phyloP scores from a whole-genome alignment of 805 yeast genomes.

The Komagataella ulmi region DNA sequence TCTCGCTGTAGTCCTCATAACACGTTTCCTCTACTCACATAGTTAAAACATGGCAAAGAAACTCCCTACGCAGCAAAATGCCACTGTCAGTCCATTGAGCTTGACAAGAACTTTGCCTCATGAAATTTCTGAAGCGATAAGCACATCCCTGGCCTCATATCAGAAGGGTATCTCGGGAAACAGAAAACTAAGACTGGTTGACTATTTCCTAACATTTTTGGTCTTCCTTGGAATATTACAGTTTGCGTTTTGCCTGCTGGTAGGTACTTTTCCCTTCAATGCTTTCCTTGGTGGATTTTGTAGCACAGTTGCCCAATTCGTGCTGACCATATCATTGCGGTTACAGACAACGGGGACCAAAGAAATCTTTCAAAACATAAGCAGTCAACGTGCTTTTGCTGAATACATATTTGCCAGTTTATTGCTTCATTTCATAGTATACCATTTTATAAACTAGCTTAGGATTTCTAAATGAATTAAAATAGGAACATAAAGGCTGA shows the following conservation, averaged over 20 bases:
- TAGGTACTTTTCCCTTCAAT: slow-evolving; percentile 93
- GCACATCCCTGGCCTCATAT: slow-evolving; percentile 19
- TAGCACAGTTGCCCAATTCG: slow-evolving; percentile 91
- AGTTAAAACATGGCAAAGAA: neutral
- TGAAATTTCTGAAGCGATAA: slow-evolving; percentile 19
- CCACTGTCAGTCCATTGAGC: slow-evolving; percentile 21
- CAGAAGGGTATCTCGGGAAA: slow-evolving; percentile 14
- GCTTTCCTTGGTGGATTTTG: slow-evolving; percentile 92
- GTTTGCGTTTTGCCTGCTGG: slow-evolving; percentile 58
- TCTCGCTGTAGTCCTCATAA: neutral
- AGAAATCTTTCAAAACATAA: slow-evolving; percentile 11
- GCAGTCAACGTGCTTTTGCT: slow-evolving; percentile 55
- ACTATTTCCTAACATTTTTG: slow-evolving; percentile 60
- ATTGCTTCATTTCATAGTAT: slow-evolving; percentile 75
- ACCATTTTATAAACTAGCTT: slow-evolving; percentile 72
- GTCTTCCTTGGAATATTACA: slow-evolving; percentile 68
- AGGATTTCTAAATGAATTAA: neutral
- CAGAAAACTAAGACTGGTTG: slow-evolving; percentile 51
- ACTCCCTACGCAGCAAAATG: neutral
- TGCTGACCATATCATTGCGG: slow-evolving; percentile 70
- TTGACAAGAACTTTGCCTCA: slow-evolving; percentile 18
- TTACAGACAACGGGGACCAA: slow-evolving; percentile 39
- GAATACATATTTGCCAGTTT: slow-evolving; percentile 83
- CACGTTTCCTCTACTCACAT: neutral
- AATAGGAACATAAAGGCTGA: neutral